Evolutionary conservation across 805 yeast species (phyloP).

Genomic region (Priceomyces medius): DNA sequence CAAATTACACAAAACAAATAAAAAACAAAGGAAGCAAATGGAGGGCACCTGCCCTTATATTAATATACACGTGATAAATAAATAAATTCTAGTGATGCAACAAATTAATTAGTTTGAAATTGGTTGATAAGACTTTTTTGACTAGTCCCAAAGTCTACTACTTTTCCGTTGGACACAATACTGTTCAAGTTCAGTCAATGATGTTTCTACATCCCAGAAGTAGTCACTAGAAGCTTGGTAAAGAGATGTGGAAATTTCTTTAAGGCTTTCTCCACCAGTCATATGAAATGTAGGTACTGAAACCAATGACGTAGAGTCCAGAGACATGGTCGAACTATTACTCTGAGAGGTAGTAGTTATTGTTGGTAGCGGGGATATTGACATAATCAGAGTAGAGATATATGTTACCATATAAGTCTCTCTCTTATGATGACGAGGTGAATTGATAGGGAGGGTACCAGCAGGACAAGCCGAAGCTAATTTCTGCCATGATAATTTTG

Average conservation of each 20-base stretch:
- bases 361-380: not conserved
- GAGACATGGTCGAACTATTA: not conserved
- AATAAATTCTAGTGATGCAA: not conserved
- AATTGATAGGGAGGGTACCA: constrained; percentile 18
- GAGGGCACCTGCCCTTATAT: not conserved
- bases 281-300: not conserved
- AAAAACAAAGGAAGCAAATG: not conserved
- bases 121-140: not conserved
- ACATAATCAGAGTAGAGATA: not conserved
- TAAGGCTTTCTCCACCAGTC: not conserved
- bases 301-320: not conserved
- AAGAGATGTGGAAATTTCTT: not conserved
- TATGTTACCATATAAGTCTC: constrained; percentile 12
- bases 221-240: constrained; percentile 1
- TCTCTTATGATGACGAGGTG: constrained; percentile 18
- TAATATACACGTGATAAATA: not conserved
- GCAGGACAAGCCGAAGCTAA: constrained; percentile 14
- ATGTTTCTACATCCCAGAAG: constrained; percentile 29
- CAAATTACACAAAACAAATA: constrained; percentile 2
- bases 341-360: not conserved
- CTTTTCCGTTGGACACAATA: constrained; percentile 19
- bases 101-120: not conserved
- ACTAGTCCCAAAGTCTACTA: constrained; percentile 18
- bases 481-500: constrained; percentile 6
- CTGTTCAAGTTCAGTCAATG: constrained; percentile 29